Percentiles rank a stretch among this genome's conserved stretches.
These are phyloP conservation scores for Backusella westeae DNA, from an alignment of 192 early-diverging fungal species.

Conservation along the genomic window DNA sequence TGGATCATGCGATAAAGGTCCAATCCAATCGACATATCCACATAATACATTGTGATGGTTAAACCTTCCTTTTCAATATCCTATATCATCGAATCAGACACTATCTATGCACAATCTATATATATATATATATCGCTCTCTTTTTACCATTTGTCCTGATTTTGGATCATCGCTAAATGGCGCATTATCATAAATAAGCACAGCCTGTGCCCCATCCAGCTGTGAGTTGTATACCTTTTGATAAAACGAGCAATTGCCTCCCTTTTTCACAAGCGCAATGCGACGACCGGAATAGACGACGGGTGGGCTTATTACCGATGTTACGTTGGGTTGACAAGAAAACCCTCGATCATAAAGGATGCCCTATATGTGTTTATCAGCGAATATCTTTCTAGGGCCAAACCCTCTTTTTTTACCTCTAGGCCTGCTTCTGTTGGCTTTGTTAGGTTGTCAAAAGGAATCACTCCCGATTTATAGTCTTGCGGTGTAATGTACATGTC, in stretches of 20 bases:
- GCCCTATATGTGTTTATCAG: slow-evolving; percentile 8
- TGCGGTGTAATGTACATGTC: not conserved
- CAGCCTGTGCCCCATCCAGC: slow-evolving; percentile 27
- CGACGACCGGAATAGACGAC: not conserved
- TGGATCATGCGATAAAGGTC: slow-evolving; percentile 11
- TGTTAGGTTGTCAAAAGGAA: slow-evolving; percentile 19
- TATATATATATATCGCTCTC: too few species aligned
- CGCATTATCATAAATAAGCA: slow-evolving; percentile 38
- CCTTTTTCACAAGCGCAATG: slow-evolving; percentile 31
- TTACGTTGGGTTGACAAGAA: slow-evolving; percentile 19
- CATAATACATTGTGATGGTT: slow-evolving; percentile 22
- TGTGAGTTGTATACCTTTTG: slow-evolving; percentile 36
- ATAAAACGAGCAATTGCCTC: slow-evolving; percentile 33
- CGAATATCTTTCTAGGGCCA: too few species aligned
- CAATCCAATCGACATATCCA: slow-evolving; percentile 15
- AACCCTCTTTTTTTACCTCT: not conserved
- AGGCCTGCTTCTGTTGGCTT: slow-evolving; percentile 8
- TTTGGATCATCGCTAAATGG: slow-evolving; percentile 15
- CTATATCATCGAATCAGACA: not conserved
- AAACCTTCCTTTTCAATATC: slow-evolving; percentile 15
- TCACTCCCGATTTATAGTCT: slow-evolving; percentile 9
- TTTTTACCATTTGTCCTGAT: slow-evolving; percentile 18
- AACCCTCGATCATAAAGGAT: slow-evolving; percentile 28
- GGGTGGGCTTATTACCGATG: slow-evolving; percentile 2
- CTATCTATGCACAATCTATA: not conserved